Evolutionary conservation across 805 yeast species (phyloP), one percentile per base, ranked within the genome.

Genomic region (Ogataea kodamae): DNA sequence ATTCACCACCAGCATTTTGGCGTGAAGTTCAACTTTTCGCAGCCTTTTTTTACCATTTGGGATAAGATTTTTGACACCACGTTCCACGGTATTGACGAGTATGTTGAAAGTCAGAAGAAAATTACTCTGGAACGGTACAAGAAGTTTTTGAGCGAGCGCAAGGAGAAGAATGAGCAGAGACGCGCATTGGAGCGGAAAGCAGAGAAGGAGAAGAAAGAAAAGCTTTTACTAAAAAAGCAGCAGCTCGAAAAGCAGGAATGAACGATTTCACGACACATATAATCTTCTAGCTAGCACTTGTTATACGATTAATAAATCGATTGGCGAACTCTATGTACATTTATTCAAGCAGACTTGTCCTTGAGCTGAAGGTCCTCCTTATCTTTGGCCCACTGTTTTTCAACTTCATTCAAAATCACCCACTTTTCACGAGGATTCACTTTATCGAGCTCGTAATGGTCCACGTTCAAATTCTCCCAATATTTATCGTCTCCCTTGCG

Each of bases 1-100:
- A 89, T 92, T 49, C 98, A 92, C 58, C 98, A 92, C 62, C 98
- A 92, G 68, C 78, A 76, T 50, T 92, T 90, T 70, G 98, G 98
- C 22, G 78, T 92, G 63, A 87, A 87, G 67, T 78, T 81, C 37
- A 92, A 92, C 65, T 92, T 80, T 54, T 81, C 94, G 9, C 98
- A 92, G 68, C 98, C 98, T 4, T 92, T 90, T 65, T 92, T 92
- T 64, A 81, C 87, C 2, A 78, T 87, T 54, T 92, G 98, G 98
- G 98, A 92, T 61, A 63, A 64, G 32, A 43, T 79, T 30, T 70
- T 74, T 37, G 74, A 77, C 35, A 87, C 97, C 2, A 78, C 80
- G 52, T 89, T 81, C 62, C 67, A 75, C 55, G 74, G 74, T 15
- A 64, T 78, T 32, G 80, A 79, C 43, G 72, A 72, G 36, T 86